Base-by-base conservation (phyloP, 192 early-diverging fungal species). In the Geranomyces michiganensis region DNA sequence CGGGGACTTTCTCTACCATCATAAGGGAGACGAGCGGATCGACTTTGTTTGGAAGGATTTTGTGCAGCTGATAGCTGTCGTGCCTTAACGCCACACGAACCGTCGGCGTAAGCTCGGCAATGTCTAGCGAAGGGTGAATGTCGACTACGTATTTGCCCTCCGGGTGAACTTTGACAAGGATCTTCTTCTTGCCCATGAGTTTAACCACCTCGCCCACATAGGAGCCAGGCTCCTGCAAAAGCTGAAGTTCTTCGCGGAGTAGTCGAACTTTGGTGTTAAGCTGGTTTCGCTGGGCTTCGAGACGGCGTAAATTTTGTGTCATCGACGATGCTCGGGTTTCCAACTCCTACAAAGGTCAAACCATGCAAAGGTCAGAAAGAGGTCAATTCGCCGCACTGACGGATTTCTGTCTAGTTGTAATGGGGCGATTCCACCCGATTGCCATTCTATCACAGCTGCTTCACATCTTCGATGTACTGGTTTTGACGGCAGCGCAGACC, bases 1-100 rank as follows among this genome's bases (percentile, higher is more conserved):
- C 96, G 30, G 97, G 97, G 19, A 98, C 97, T 81, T 99, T 99
- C 77, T 99, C 97, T 15, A 99, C 95, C 97, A 98, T 99, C 97
- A 99, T 99, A 60, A 99, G 87, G n/a, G 91, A 93, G 22, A 99
- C 97, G 46, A 99, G 87, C n/a, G 97, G 97, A 77, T 99, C 97
- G 59, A 99, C 90, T 74, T 98, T 95, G 83, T 96, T 98, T 47
- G 96, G 95, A 48, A 99, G 76, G 27, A 99, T 89, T 83, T 96
- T 95, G 85, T 95, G 90, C 53, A 99, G 88, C 78, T 92, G 89
- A 74, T 96, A 96, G 27, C 92, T 90, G 77, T 99, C 97, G 67
- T 84, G 81, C 56, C 93, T 91, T 51, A 99, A 85, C 19, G 96
- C 96, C 45, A 99, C 93, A 53, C 97, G 91, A 58, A 93, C 86